Evolutionary conservation across 129 eudicot genomes (phyloP), one percentile per base, ranked within the genome.

Genomic region (Flaveria linearis): DNA sequence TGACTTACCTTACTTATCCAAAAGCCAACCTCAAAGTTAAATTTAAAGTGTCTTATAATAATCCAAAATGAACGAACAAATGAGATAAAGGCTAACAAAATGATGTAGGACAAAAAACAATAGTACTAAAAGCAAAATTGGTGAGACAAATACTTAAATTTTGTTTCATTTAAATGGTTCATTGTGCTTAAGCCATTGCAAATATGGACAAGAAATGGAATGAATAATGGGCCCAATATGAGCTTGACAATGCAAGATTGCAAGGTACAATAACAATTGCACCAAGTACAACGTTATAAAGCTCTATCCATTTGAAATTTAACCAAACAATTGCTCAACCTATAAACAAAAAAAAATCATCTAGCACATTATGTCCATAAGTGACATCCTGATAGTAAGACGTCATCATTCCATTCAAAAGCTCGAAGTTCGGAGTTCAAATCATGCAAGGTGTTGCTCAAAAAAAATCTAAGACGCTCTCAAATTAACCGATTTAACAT

Each of bases 181-280:
- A 1, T 45, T 43, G 33, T 12, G 55, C 36, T 11, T 22, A 68
- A 45, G 33, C 18, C 61, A 26, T 49, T 52, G 13, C 47, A n/a
- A 12, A 72, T 28, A 64, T 52, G 65, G 52, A 72, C 68, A 55
- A 30, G 47, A 72, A 55, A 33, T 17, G 56, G 53, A 55, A 72
- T 52, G 42, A 33, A 28, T n/a, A 17, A 7, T 8, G 42, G 26
- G 61, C 45, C 68, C 66, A 60, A 63, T n/a, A 26, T 56, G 43
- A 26, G 22, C 25, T 6, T 30, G 12, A 18, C 47, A 15, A 1
- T 36, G 2, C 23, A 65, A 33, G 23, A 23, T 65, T 36, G 2
- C 23, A 65, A 33, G 23, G 46, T 65, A 65, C 70, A 65, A 65
- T 65, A 16, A 33, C 14, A 33, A 9, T 36, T 33, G 70, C 70